phyloP scores from a whole-genome alignment of 164 flowering plant species.

The Kingdonia uniflora region DNA sequence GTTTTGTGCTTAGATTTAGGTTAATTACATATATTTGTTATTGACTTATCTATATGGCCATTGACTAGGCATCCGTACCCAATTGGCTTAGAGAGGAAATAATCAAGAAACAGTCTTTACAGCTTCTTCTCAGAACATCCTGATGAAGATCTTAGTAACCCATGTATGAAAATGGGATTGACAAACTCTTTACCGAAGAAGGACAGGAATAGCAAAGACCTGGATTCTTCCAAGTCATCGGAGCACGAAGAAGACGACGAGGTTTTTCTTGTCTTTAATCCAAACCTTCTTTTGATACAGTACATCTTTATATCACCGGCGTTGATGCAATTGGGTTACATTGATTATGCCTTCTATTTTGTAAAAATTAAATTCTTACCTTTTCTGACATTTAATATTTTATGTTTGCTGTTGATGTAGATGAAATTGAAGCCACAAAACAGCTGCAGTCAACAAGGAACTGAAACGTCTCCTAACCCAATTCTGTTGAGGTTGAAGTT shows the following conservation, averaged over 20 bases:
- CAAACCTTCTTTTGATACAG: no score
- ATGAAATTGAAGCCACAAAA: slow-evolving; percentile 65
- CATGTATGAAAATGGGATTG: slow-evolving; percentile 47
- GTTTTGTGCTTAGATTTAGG: neutral
- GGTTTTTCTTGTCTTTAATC: slow-evolving; percentile 18
- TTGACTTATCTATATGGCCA: slow-evolving; percentile 5
- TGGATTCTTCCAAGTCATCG: slow-evolving; percentile 54
- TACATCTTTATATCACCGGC: no score
- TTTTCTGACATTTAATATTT: no score
- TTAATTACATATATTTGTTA: neutral
- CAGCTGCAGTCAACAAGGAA: slow-evolving; percentile 86
- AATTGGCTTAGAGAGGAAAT: slow-evolving; percentile 98
- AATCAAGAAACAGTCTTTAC: slow-evolving; percentile 46
- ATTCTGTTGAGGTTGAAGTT: slow-evolving; percentile 69
- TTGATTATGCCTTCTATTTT: no score
- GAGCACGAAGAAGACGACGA: slow-evolving; percentile 68
- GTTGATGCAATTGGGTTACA: no score
- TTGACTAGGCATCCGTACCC: slow-evolving; percentile 78
- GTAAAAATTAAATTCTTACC: no score
- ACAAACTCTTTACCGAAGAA: slow-evolving; percentile 38
- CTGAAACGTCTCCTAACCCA: slow-evolving; percentile 88
- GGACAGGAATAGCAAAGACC: slow-evolving; percentile 57
- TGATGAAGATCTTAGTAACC: slow-evolving; percentile 32
- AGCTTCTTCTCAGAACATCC: slow-evolving; percentile 41
- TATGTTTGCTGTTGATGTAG: slow-evolving; percentile 24